Conservation (phyloP, 2,329 filamentous ascomycete species). For the Mycosphaerella arachidis region DNA sequence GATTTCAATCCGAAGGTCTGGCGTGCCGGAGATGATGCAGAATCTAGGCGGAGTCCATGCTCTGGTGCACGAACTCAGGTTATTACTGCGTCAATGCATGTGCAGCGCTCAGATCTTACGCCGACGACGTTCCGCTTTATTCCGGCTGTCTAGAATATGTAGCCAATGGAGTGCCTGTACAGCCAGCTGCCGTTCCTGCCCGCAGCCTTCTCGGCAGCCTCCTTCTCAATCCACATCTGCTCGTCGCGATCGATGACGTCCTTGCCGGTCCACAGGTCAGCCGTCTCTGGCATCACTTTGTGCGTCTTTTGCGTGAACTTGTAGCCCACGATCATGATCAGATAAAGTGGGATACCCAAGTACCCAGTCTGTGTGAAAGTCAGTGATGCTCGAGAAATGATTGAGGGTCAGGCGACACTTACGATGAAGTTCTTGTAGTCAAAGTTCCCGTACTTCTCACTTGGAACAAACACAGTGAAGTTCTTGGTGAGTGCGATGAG, state of each 20-base stretch:
- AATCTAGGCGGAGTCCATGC: too few relatives aligned
- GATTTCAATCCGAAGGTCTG: not conserved
- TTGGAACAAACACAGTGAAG: slow-evolving; percentile 64
- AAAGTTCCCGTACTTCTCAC: slow-evolving; percentile 50
- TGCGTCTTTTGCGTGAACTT: slow-evolving; percentile 60
- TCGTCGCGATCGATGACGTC: slow-evolving; percentile 58
- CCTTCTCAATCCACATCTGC: slow-evolving; percentile 31
- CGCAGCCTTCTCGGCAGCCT: slow-evolving; percentile 25
- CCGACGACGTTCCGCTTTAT: not conserved
- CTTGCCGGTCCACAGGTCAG: slow-evolving; percentile 57
- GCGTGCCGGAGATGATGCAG: too few relatives aligned
- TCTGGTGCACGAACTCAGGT: too few relatives aligned
- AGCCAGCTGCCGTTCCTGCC: slow-evolving; percentile 20
- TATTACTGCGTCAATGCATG: too few relatives aligned
- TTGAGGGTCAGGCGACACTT: not conserved
- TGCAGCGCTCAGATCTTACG: too few relatives aligned
- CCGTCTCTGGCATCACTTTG: slow-evolving; percentile 50
- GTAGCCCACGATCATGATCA: slow-evolving; percentile 58
- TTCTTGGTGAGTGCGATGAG: slow-evolving; percentile 79
- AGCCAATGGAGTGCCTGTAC: slow-evolving; percentile 27
- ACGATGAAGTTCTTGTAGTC: slow-evolving; percentile 70
- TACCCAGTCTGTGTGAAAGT: slow-evolving; percentile 48
- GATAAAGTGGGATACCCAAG: slow-evolving; percentile 69
- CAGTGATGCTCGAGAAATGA: not conserved
- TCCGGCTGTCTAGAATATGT: slow-evolving; percentile 26